Conservation (phyloP, 2,329 filamentous ascomycete species). For the Didymella arachidicola region DNA sequence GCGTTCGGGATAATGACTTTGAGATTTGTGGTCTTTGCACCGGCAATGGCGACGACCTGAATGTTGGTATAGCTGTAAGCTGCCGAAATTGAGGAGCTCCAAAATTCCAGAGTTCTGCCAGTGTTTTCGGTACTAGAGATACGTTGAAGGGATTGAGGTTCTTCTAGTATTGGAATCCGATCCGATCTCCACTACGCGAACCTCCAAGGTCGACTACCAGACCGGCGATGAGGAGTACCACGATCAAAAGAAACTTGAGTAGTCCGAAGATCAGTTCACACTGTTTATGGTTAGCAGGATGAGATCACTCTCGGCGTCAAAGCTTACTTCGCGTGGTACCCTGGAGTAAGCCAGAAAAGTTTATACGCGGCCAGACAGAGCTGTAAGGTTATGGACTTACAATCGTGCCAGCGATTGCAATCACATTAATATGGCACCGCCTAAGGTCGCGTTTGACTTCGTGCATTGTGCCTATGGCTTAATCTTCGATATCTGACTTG, state of each 20-base stretch:
- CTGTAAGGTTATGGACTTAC: background rate
- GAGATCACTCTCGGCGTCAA: background rate
- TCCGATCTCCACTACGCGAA: slow-evolving; percentile 6
- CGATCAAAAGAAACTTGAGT: background rate
- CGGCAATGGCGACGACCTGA: slow-evolving; percentile 78
- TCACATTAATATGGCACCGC: background rate
- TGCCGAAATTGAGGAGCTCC: slow-evolving; percentile 77
- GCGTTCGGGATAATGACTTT: slow-evolving; percentile 86
- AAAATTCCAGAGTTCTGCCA: slow-evolving; percentile 74
- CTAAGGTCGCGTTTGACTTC: background rate
- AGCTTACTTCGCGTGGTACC: background rate
- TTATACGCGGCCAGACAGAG: background rate
- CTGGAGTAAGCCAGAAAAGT: background rate
- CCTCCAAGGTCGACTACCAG: slow-evolving; percentile 17
- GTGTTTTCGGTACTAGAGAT: slow-evolving; percentile 58
- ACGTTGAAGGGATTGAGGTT: slow-evolving; percentile 61
- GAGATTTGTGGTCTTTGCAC: slow-evolving; percentile 80
- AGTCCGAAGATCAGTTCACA: background rate
- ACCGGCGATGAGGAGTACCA: background rate
- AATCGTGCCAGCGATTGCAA: background rate
- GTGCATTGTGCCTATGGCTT: background rate
- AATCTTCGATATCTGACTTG: background rate
- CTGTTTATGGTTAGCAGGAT: background rate
- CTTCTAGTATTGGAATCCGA: slow-evolving; percentile 71
- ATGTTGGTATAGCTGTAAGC: slow-evolving; percentile 80